phyloP scores from a whole-genome alignment of 768 basidiomycete species.

The Leucocoprinus leucothites region DNA sequence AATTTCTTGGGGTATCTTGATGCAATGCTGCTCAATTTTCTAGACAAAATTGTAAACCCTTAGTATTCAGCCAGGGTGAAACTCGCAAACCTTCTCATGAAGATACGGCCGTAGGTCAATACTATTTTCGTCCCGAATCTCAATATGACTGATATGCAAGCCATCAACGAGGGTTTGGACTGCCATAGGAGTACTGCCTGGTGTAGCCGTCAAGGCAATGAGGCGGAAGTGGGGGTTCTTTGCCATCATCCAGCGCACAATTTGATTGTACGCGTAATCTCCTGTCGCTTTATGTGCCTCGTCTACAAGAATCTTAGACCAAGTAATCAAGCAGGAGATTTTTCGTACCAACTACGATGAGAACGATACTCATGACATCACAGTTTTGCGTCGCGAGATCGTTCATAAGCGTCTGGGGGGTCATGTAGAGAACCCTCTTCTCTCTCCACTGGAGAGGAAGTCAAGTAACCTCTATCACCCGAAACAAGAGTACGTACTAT shows the following conservation, averaged over 20 bases:
- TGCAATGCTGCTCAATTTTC: slow-evolving; percentile 76
- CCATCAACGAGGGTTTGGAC: slow-evolving; percentile 90
- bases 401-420: slow-evolving; percentile 90
- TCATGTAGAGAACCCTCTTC: slow-evolving; percentile 92
- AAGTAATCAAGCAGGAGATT: not conserved
- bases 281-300: slow-evolving; percentile 96
- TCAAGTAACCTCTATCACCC: not conserved
- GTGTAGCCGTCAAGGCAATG: slow-evolving; percentile 93
- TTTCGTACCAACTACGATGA: slow-evolving; percentile 78
- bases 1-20: slow-evolving; percentile 70
- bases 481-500: slow-evolving; percentile 42
- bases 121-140: slow-evolving; percentile 89
- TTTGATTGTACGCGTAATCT: slow-evolving; percentile 88
- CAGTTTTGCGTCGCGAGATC: slow-evolving; percentile 74
- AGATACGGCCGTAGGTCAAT: slow-evolving; percentile 84
- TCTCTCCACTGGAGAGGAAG: slow-evolving; percentile 58
- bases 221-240: slow-evolving; percentile 93
- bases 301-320: slow-evolving; percentile 42
- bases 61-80: not conserved
- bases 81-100: slow-evolving; percentile 70
- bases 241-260: slow-evolving; percentile 86
- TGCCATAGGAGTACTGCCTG: slow-evolving; percentile 81
- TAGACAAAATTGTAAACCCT: slow-evolving; percentile 24
- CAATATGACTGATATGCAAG: slow-evolving; percentile 91
- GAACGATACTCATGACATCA: slow-evolving; percentile 76